A percentile compares a stretch with the other conserved stretches of the same genome.
Evolutionary conservation across 2,329 filamentous ascomycete genomes (phyloP).

Genomic region (Aspergillus hortae): DNA sequence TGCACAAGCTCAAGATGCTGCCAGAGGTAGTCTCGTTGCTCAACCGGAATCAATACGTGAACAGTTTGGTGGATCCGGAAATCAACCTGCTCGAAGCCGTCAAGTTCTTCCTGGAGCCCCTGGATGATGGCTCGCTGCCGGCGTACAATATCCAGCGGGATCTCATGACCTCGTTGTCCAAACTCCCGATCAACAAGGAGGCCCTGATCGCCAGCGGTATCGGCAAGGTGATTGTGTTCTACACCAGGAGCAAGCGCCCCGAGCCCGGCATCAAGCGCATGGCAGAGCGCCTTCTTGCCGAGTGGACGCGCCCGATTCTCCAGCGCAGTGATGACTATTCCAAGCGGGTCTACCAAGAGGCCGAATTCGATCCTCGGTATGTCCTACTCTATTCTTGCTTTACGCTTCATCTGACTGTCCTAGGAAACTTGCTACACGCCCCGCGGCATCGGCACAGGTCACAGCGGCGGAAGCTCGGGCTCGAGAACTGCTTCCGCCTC

Average conservation of each 20-base stretch:
- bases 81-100: slow-evolving; percentile 93
- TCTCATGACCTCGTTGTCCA: slow-evolving; percentile 75
- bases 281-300: slow-evolving; percentile 85
- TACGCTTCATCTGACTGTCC: neutral
- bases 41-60: slow-evolving; percentile 78
- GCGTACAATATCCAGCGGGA: slow-evolving; percentile 98
- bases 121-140: slow-evolving; percentile 88
- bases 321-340: slow-evolving; percentile 93
- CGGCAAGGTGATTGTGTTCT: slow-evolving; percentile 94
- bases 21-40: slow-evolving; percentile 84
- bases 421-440: slow-evolving; percentile 37
- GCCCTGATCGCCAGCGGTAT: slow-evolving; percentile 85
- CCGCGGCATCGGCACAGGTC: slow-evolving; percentile 30
- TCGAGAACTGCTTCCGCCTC: slow-evolving; percentile 51
- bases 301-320: slow-evolving; percentile 93
- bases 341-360: slow-evolving; percentile 64
- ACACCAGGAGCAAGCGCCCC: slow-evolving; percentile 89
- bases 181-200: slow-evolving; percentile 87
- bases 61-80: slow-evolving; percentile 86
- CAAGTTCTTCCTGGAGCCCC: slow-evolving; percentile 93
- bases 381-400: slow-evolving; percentile 13
- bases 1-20: slow-evolving; percentile 90
- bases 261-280: slow-evolving; percentile 87
- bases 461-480: slow-evolving; percentile 50
- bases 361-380: slow-evolving; percentile 57